Evolutionary conservation across 345 rosid genomes (phyloP).

Genomic region (Trapa incisa): DNA sequence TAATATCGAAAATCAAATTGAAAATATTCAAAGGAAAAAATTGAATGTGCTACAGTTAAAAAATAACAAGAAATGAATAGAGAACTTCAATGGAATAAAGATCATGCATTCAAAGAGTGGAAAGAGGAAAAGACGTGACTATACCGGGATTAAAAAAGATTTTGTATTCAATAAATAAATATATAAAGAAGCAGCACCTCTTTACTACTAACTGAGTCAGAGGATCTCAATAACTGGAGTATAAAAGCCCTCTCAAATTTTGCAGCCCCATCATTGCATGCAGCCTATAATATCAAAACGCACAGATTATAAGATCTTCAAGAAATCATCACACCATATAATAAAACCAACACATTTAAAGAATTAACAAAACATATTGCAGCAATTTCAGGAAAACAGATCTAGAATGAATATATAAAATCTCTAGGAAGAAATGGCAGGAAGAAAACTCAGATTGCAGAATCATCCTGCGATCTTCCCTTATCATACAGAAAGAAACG

Average conservation of each 20-base stretch:
- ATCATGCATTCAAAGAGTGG: neutral
- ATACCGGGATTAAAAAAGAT: neutral
- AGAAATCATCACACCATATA: neutral
- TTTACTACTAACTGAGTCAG: constrained; percentile 21
- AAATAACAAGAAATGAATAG: neutral
- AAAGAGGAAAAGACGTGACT: neutral
- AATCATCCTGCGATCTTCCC: neutral
- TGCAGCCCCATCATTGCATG: constrained; percentile 60
- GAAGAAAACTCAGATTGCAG: neutral
- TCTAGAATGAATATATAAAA: neutral
- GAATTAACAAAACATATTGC: no score
- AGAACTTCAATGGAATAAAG: neutral
- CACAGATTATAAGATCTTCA: constrained; percentile 8
- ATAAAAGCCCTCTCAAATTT: constrained; percentile 74
- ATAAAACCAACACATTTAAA: neutral
- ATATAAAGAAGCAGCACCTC: constrained; percentile 38
- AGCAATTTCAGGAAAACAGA: neutral
- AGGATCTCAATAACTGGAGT: constrained; percentile 55
- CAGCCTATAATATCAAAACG: constrained; percentile 38
- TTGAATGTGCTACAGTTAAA: neutral
- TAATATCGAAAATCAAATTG: neutral
- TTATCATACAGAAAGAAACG: neutral
- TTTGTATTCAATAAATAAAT: neutral
- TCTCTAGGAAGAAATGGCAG: neutral
- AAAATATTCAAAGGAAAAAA: neutral